Percentiles rank a stretch among this genome's conserved stretches.
These are phyloP conservation scores for Pseudopithomyces chartarum DNA, from an alignment of 2,329 filamentous ascomycete species.

Conservation along the genomic window DNA sequence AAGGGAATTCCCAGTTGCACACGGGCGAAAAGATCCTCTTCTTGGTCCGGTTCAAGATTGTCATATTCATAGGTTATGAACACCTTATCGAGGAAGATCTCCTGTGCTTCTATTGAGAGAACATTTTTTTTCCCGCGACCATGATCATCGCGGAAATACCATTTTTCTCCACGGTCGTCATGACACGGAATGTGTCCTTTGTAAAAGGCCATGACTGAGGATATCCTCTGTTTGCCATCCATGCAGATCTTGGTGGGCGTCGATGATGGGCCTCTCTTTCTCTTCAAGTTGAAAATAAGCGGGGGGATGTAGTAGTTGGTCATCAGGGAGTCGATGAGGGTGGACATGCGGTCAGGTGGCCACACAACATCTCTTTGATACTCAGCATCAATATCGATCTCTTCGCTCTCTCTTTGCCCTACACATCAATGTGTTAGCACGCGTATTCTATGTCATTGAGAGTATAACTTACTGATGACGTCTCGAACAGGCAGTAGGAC, in stretches of 20 bases:
- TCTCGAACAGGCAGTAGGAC: slow-evolving; percentile 25
- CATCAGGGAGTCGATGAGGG: slow-evolving; percentile 42
- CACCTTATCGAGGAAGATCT: slow-evolving; percentile 46
- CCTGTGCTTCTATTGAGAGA: slow-evolving; percentile 41
- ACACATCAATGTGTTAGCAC: slow-evolving; percentile 1
- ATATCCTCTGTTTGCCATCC: slow-evolving; percentile 56
- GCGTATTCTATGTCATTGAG: not conserved
- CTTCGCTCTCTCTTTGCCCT: slow-evolving; percentile 27
- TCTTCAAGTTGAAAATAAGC: slow-evolving; percentile 52
- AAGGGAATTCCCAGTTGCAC: slow-evolving; percentile 54
- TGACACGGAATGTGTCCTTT: slow-evolving; percentile 51
- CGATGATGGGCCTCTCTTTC: slow-evolving; percentile 17
- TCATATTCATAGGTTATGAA: slow-evolving; percentile 53
- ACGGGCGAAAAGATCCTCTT: slow-evolving; percentile 55
- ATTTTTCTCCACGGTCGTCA: slow-evolving; percentile 49
- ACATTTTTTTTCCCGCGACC: slow-evolving; percentile 29
- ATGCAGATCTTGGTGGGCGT: slow-evolving; percentile 47
- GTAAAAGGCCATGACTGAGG: slow-evolving; percentile 52
- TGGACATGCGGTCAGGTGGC: slow-evolving; percentile 44
- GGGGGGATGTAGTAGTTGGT: slow-evolving; percentile 53
- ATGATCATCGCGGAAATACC: slow-evolving; percentile 37
- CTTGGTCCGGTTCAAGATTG: slow-evolving; percentile 46
- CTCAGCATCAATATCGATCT: slow-evolving; percentile 50
- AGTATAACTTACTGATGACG: slow-evolving; percentile 27
- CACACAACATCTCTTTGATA: slow-evolving; percentile 56